Base-by-base conservation (phyloP, 202 grass and related monocot species). In the Setaria viridis region DNA sequence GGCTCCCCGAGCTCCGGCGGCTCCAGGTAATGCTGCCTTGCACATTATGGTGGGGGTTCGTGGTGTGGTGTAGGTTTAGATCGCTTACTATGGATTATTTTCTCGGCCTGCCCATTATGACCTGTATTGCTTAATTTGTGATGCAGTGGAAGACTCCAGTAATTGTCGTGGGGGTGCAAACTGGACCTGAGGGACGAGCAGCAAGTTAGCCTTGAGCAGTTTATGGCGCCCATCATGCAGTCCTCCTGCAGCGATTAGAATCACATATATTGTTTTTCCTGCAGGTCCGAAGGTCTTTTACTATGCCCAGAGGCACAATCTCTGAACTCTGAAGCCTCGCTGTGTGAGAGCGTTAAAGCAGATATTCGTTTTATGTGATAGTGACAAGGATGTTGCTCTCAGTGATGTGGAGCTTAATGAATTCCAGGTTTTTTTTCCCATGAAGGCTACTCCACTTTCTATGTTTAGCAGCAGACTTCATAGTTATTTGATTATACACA, bases 151-250 rank as follows among this genome's bases (percentile, higher is more conserved):
- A 87, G 81, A 90, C 87, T 19, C 91, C 90, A 4, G 85, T 99
- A 25, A 95, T 96, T 12, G 88, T 99, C 13, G 97, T 99, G 29
- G 93, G 97, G 1, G 25, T 99, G 97, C 80, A 99, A 96, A 85
- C 70, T 99, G 62, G 93, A 99, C 88, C 81, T 95, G 39, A 84
- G 93, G 84, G 93, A 98, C 30, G 96, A 98, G 39, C 93, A 95
- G 62, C 93, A 98, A 74, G 87, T 91, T 49, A 89, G 88, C 54
- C 85, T 98, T 48, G 93, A 95, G 81, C 96, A 98, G 88, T 88
- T 95, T 30, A 98, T 98, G 96, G 89, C 90, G 54, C 93, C 93
- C 60, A 98, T 98, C 82, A 98, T 98, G 96, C 96, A 98, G 83
- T 86, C 82, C 13, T 98, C 92, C 73, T 84, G 93, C 9, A 90